These are phyloP conservation scores for Porogramme epimiltina DNA, from an alignment of 1,284 basidiomycete species.

Conservation along the genomic window DNA sequence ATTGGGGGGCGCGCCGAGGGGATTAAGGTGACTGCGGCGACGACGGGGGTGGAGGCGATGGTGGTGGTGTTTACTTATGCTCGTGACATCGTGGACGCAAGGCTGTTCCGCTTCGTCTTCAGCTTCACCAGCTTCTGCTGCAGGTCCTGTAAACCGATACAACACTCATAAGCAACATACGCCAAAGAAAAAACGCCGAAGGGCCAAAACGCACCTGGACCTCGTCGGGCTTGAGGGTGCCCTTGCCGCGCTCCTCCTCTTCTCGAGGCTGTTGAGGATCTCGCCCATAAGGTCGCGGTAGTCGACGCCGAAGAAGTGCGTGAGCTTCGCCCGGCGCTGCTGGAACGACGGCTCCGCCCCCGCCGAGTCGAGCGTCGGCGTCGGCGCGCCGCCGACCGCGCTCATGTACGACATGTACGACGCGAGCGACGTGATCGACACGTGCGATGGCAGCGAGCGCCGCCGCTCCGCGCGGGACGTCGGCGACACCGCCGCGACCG, in stretches of 20 bases:
- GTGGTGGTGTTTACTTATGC: no score
- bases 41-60: neutral
- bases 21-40: no score
- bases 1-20: neutral
- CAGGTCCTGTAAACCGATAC: slow-evolving; percentile 51
- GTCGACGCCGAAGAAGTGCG: slow-evolving; percentile 81
- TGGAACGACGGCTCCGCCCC: slow-evolving; percentile 55
- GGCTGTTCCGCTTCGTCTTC: slow-evolving; percentile 45
- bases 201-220: slow-evolving; percentile 54
- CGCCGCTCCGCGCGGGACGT: slow-evolving; percentile 54
- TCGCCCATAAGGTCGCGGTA: slow-evolving; percentile 75
- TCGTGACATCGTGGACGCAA: no score
- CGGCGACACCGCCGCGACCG: slow-evolving; percentile 16
- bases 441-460: slow-evolving; percentile 65
- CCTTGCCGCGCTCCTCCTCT: slow-evolving; percentile 62
- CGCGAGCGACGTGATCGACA: slow-evolving; percentile 60
- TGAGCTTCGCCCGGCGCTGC: slow-evolving; percentile 74
- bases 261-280: slow-evolving; percentile 77
- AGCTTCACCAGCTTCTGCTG: slow-evolving; percentile 60
- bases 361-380: slow-evolving; percentile 36
- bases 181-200: neutral
- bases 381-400: slow-evolving; percentile 36
- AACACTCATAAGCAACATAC: slow-evolving; percentile 5
- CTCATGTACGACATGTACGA: slow-evolving; percentile 56
- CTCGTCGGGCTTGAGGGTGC: slow-evolving; percentile 65